Evolutionary conservation across 345 rosid genomes (phyloP).

Genomic region (Rhodamnia argentea): DNA sequence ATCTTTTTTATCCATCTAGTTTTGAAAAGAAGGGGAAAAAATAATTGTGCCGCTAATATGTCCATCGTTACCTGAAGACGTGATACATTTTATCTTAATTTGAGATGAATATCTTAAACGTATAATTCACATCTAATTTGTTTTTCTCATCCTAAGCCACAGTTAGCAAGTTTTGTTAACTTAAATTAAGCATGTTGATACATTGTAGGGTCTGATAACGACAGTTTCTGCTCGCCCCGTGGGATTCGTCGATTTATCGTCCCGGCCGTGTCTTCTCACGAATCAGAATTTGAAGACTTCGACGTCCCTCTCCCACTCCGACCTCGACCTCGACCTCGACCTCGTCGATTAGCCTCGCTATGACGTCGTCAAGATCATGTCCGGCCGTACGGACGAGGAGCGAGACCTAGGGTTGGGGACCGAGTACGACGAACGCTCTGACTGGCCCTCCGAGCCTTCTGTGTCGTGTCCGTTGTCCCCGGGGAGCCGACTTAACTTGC

Average conservation of each 20-base stretch:
- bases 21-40: background rate
- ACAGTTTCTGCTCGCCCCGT: background rate
- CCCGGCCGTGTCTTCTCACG: background rate
- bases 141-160: background rate
- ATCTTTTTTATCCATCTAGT: background rate
- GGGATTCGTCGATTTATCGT: background rate
- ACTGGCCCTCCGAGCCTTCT: background rate
- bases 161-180: background rate
- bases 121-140: fast-evolving
- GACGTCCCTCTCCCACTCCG: background rate
- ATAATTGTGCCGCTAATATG: fast-evolving
- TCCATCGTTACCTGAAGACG: fast-evolving
- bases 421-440: background rate
- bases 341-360: background rate
- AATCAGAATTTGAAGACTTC: background rate
- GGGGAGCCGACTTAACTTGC: background rate
- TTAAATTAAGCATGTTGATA: background rate
- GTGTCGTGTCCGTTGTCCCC: background rate
- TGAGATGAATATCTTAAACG: background rate
- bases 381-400: background rate
- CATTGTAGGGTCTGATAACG: too few relatives aligned
- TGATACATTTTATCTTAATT: background rate
- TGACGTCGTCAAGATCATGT: background rate
- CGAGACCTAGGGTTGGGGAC: background rate
- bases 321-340: background rate